A percentile compares a stretch with the other conserved stretches of the same genome.
These are phyloP conservation scores for Neurospora africana DNA, from an alignment of 495 filamentous ascomycete genomes.

Conservation along the genomic window DNA sequence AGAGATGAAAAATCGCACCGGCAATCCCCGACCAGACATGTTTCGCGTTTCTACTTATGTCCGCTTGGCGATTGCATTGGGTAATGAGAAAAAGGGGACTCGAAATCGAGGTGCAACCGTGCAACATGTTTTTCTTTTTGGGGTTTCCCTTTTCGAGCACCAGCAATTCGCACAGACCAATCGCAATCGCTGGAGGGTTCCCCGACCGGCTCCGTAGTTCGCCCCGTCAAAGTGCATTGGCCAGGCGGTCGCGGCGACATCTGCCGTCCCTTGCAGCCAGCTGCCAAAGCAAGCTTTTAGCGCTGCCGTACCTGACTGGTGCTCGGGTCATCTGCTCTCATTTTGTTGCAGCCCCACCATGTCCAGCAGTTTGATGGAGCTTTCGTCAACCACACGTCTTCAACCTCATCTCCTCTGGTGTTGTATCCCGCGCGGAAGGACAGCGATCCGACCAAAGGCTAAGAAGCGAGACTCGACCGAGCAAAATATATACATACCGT, in stretches of 20 bases:
- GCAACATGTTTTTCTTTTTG: background rate
- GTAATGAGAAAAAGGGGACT: background rate
- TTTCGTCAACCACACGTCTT: background rate
- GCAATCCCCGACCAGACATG: background rate
- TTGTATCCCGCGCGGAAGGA: background rate
- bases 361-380: background rate
- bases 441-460: background rate
- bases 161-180: background rate
- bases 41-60: background rate
- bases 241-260: background rate
- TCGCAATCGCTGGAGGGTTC: background rate
- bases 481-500: background rate
- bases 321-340: background rate
- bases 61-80: background rate
- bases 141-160: background rate
- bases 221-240: background rate
- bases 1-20: background rate
- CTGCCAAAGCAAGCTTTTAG: background rate
- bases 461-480: background rate
- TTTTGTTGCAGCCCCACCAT: background rate
- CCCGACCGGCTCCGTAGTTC: background rate
- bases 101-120: background rate
- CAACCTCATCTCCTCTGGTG: background rate
- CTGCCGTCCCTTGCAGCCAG: background rate
- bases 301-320: background rate